Evolutionary conservation across 2,329 filamentous ascomycete species (phyloP), one percentile per base, ranked within the genome.

Genomic region (Didymella sp.): DNA sequence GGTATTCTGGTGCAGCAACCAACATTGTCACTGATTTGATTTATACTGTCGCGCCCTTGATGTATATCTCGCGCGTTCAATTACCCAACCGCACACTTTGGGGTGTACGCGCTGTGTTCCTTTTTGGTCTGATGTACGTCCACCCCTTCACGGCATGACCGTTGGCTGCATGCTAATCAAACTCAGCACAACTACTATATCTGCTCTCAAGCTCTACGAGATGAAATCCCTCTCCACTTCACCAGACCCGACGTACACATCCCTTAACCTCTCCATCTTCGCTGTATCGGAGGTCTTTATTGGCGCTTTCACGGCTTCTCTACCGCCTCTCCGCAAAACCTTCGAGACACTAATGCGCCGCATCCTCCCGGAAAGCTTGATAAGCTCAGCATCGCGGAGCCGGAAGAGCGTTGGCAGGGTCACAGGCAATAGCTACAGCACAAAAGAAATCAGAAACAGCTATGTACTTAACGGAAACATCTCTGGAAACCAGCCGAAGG

Each of bases 61-160:
- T 70, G 1, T 71, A 71, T 22, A 64, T 71, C 30, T 59, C 61
- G 15, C 50, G 61, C 1, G 64, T 71, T 5, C 67, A 71, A 28
- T 55, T 71, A 11, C 60, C 62, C 0, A 69, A 63, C 35, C 66
- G 64, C 8, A 70, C 68, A 0, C 61, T 65, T 12, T 69, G 66
- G 67, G 68, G 68, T 33, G 68, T 71, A 6, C 66, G 67, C 11
- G 62, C 62, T 13, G 68, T 71, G 17, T 71, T 71, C 30, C 48
- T 71, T 1, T 60, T 68, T 1, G 67, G 66, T n/a, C 63, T 71
- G 8, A 61, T 64, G 68, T 71, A 61, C 51, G 67, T 48, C 4
- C 7, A 4, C 25, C 12, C 6, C 7, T 4, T 13, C 3, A 19
- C 3, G 8, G n/a, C n/a, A 5, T 6, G 12, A 19, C 13, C 9